Conservation (phyloP, 257 asterid genomes). For the Solanum pennellii region DNA sequence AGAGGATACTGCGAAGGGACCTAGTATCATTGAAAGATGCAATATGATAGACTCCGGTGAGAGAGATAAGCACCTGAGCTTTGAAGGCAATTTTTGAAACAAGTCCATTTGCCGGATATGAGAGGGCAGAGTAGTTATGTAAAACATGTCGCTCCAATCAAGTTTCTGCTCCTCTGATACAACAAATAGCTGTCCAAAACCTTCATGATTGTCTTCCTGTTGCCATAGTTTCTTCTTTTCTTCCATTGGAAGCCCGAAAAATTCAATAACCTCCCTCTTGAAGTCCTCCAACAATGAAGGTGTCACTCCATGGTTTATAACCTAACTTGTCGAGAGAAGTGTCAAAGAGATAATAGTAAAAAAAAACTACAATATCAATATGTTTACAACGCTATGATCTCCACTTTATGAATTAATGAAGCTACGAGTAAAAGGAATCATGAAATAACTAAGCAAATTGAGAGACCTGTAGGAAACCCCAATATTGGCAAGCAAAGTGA, state of each 20-base stretch:
- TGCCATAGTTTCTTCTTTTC: constrained; percentile 41
- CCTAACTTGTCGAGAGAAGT: neutral
- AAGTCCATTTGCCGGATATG: constrained; percentile 17
- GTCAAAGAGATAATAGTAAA: too few relatives aligned
- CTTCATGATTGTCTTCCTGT: constrained; percentile 30
- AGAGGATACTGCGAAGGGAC: neutral
- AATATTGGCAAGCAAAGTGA: constrained; percentile 42
- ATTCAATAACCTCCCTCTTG: constrained; percentile 13
- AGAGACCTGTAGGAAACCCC: constrained; percentile 63
- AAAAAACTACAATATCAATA: too few relatives aligned
- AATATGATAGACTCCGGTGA: neutral
- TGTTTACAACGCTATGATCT: too few relatives aligned
- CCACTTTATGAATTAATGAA: too few relatives aligned
- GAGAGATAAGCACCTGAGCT: constrained; percentile 19
- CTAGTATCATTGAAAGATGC: neutral
- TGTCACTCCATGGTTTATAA: constrained; percentile 35
- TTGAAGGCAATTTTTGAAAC: constrained; percentile 21
- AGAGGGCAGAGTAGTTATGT: constrained; percentile 26
- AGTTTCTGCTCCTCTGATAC: constrained; percentile 47
- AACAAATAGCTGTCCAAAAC: constrained; percentile 47
- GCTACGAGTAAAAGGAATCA: too few relatives aligned
- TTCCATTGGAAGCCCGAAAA: constrained; percentile 28
- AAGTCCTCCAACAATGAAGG: constrained; percentile 22
- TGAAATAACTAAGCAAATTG: too few relatives aligned
- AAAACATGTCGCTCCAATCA: constrained; percentile 56